A percentile compares a stretch with the other conserved stretches of the same genome.
These are phyloP conservation scores for Gossypium arboreum DNA, from an alignment of 345 rosid genomes.

Conservation along the genomic window DNA sequence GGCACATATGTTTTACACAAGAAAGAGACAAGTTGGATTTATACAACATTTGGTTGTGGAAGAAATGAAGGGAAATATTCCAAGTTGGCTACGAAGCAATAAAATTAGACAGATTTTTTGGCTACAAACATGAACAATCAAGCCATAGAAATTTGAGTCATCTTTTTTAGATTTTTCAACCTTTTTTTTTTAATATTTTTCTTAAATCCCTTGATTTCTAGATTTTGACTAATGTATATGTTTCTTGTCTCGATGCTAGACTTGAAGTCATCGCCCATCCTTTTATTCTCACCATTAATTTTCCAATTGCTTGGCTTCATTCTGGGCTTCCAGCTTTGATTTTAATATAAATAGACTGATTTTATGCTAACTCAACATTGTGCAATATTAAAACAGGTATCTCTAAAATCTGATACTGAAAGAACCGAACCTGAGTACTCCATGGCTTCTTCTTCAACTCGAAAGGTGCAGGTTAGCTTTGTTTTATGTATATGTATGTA, in stretches of 20 bases:
- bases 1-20: not conserved
- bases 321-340: not conserved
- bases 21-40: not conserved
- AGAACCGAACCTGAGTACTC: constrained; percentile 8
- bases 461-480: constrained; percentile 4
- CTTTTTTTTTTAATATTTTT: not conserved
- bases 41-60: not conserved
- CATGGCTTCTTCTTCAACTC: constrained; percentile 14
- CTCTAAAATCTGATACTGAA: not conserved
- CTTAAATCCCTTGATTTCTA: not conserved
- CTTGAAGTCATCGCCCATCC: not conserved
- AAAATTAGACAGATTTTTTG: not conserved
- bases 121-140: not conserved
- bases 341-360: not conserved
- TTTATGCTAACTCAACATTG: not conserved
- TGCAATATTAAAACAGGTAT: not conserved
- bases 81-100: constrained; percentile 7
- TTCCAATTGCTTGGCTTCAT: not conserved
- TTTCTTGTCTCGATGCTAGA: not conserved
- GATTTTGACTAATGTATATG: not conserved
- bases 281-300: not conserved
- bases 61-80: not conserved
- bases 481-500: no score
- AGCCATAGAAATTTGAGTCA: not conserved
- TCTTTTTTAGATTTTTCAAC: not conserved